These are phyloP conservation scores for Saccharomycopsis lassenensis DNA, from an alignment of 805 yeast genomes.

Conservation along the genomic window DNA sequence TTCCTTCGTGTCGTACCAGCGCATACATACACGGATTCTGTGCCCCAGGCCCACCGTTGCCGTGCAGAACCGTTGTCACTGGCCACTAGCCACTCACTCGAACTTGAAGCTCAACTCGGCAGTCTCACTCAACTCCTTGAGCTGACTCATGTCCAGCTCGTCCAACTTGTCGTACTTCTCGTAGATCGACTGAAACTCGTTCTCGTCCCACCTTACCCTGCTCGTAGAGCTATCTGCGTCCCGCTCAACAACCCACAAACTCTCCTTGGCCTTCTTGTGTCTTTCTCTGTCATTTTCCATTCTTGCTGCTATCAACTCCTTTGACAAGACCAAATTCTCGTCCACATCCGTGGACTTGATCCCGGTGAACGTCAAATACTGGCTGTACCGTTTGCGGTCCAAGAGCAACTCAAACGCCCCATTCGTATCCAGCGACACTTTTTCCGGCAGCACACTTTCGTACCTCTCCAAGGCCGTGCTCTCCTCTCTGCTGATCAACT, in stretches of 20 bases:
- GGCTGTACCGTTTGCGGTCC: constrained; percentile 37
- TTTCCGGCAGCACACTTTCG: background rate
- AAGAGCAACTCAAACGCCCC: constrained; percentile 39
- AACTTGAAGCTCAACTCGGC: constrained; percentile 46
- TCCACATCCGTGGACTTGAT: background rate
- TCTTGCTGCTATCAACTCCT: constrained; percentile 53
- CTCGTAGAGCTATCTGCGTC: too few species aligned
- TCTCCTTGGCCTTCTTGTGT: constrained; percentile 75
- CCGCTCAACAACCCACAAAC: constrained; percentile 59
- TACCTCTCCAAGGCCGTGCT: background rate
- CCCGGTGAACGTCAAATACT: constrained; percentile 23
- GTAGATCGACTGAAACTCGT: constrained; percentile 43
- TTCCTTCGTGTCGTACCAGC: too few species aligned
- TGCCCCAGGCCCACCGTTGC: too few species aligned
- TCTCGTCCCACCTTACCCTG: constrained; percentile 27
- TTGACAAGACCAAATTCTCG: constrained; percentile 20
- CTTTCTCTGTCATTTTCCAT: constrained; percentile 93
- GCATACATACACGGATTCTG: too few species aligned
- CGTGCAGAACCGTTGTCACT: too few species aligned
- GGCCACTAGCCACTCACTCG: too few species aligned
- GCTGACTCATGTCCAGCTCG: constrained; percentile 37
- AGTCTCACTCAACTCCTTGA: constrained; percentile 44
- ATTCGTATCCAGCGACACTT: constrained; percentile 12
- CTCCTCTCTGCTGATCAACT: constrained; percentile 4
- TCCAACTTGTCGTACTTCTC: constrained; percentile 25